Evolutionary conservation across 768 basidiomycete genomes (phyloP), one percentile per base, ranked within the genome.

Genomic region (Saitozyma sp.): DNA sequence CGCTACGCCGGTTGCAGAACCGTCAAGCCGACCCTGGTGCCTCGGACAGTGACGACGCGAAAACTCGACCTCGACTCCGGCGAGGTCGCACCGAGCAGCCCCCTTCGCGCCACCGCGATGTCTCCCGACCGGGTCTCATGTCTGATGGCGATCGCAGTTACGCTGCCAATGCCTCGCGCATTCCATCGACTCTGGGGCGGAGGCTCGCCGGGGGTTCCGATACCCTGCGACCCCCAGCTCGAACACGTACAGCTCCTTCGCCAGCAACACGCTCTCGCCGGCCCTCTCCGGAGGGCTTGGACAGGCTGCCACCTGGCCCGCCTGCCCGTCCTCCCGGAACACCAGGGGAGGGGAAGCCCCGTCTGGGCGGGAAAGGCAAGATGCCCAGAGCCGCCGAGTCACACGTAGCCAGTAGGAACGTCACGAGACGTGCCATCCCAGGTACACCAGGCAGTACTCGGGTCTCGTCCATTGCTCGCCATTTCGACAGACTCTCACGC

Each of bases 141-240:
- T 94, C 92, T 7, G 93, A 95, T 74, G 91, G 91, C 58, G 93
- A 95, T 80, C 86, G 89, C 59, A 87, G 92, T 52, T 95, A 94
- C 79, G 92, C 92, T 4, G 90, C 88, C n/a, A 93, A 93, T 73
- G 87, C 92, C 61, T 92, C 91, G 1, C 88, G 91, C 1, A 70
- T 71, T 3, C 68, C 71, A 11, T 68, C 67, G 10, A 61, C 38
- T n/a, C 20, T 29, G 8, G 29, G 20, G 9, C 16, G 46, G 42
- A 55, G 55, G 17, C 19, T 17, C 6, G 45, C 13, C 45, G 45
- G 13, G 45, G 45, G 45, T 46, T 11, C 11, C 45, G 45, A 17
- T 17, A 46, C 13, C n/a, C 45, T 46, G 11, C 45, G n/a, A 17
- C 45, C 29, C 5, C 29, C 29, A 29, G 45, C 45, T 46, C 45